Evolutionary conservation across 768 basidiomycete genomes (phyloP).

Genomic region (Tricholoma terreum): DNA sequence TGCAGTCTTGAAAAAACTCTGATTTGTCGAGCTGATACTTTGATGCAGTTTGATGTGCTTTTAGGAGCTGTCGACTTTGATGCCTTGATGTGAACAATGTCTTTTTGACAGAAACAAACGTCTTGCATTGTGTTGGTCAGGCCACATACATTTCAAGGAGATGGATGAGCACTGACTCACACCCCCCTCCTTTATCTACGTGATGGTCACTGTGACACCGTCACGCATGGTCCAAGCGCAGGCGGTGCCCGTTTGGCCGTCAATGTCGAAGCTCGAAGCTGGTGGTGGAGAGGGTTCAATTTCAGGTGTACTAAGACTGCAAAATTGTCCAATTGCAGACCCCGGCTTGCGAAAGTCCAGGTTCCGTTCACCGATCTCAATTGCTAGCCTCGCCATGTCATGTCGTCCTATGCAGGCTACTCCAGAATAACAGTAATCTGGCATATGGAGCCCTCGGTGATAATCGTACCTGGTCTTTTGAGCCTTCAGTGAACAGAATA

Average conservation of each 20-base stretch:
- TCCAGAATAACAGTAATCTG: neutral
- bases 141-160: neutral
- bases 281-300: neutral
- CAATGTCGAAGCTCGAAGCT: neutral
- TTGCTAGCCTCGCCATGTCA: too few species aligned
- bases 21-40: too few species aligned
- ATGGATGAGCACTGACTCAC: conserved; percentile 1
- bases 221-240: conserved; percentile 5
- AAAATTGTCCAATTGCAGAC: neutral
- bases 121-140: neutral
- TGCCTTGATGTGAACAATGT: neutral
- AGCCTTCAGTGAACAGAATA: too few species aligned
- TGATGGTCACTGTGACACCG: neutral
- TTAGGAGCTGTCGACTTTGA: neutral
- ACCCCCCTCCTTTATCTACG: neutral
- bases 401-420: neutral
- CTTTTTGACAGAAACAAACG: neutral
- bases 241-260: neutral
- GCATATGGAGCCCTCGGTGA: neutral
- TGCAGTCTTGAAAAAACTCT: neutral
- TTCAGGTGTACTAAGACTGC: neutral
- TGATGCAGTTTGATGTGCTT: neutral
- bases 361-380: neutral
- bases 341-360: neutral
- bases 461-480: neutral